Conservation (phyloP, 345 rosid genomes). For the Rubroshorea leprosula region DNA sequence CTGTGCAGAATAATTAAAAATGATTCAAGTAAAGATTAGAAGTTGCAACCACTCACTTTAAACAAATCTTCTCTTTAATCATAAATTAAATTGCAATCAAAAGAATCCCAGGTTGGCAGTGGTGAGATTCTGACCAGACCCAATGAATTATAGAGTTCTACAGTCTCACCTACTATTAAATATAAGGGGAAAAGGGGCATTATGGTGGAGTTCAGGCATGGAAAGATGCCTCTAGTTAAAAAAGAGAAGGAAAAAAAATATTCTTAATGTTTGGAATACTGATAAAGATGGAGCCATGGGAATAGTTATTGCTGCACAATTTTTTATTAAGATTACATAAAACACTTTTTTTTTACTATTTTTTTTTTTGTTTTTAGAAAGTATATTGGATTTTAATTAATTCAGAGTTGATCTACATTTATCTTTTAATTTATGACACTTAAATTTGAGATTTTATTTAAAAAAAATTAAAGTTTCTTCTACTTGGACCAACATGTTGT, state of each 20-base stretch:
- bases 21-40: slow-evolving; percentile 27
- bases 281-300: no score
- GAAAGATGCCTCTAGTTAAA: slow-evolving; percentile 29
- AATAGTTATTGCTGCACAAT: no score
- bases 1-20: slow-evolving; percentile 14
- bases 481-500: no score
- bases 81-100: slow-evolving; percentile 18
- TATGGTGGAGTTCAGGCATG: slow-evolving; percentile 45
- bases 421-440: no score
- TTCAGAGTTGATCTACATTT: no score
- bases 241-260: slow-evolving; percentile 5
- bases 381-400: no score
- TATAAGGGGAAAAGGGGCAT: slow-evolving; percentile 1
- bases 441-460: no score
- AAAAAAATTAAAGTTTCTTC: no score
- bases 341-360: no score
- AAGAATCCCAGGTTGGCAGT: slow-evolving; percentile 60
- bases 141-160: slow-evolving; percentile 36
- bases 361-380: no score
- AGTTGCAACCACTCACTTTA: slow-evolving; percentile 28
- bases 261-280: no score
- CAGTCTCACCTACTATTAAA: slow-evolving; percentile 20
- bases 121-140: slow-evolving; percentile 54
- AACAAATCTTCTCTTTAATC: background rate
- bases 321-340: no score